These are phyloP conservation scores for Hypoxylon sp. DNA, from an alignment of 2,329 filamentous ascomycete genomes.

Conservation along the genomic window DNA sequence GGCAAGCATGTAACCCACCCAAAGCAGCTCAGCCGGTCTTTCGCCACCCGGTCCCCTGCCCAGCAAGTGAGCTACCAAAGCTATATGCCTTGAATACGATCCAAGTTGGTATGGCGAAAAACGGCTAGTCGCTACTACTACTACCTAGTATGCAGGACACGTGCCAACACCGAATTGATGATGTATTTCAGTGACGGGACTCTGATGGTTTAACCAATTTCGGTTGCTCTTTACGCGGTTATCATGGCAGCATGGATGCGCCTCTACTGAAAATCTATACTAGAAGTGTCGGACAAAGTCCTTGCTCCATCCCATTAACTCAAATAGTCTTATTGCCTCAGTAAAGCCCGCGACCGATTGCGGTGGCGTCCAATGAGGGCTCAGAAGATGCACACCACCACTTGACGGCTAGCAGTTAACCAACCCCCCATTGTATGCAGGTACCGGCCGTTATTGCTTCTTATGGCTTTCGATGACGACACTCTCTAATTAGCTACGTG, in stretches of 20 bases:
- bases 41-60: slow-evolving; percentile 32
- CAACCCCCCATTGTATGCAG: slow-evolving; percentile 47
- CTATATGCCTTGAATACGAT: slow-evolving; percentile 21
- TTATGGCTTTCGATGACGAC: slow-evolving; percentile 43
- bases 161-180: slow-evolving; percentile 32
- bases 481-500: slow-evolving; percentile 37
- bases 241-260: slow-evolving; percentile 3
- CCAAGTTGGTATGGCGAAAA: slow-evolving; percentile 19
- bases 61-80: slow-evolving; percentile 8
- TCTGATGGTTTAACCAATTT: slow-evolving; percentile 16
- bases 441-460: slow-evolving; percentile 47
- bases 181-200: slow-evolving; percentile 35
- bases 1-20: slow-evolving; percentile 36
- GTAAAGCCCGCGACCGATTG: slow-evolving; percentile 18
- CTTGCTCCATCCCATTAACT: slow-evolving; percentile 17
- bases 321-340: slow-evolving; percentile 18
- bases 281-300: slow-evolving; percentile 19
- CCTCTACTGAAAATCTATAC: slow-evolving; percentile 2
- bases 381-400: background rate
- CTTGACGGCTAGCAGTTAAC: slow-evolving; percentile 30
- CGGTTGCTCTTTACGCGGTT: slow-evolving; percentile 2
- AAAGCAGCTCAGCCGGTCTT: slow-evolving; percentile 28
- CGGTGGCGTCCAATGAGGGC: slow-evolving; percentile 34
- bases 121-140: slow-evolving; percentile 7
- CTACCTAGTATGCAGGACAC: slow-evolving; percentile 37